Evolutionary conservation across 208 protist species (phyloP).

Genomic region (Angomonas desouzai): DNA sequence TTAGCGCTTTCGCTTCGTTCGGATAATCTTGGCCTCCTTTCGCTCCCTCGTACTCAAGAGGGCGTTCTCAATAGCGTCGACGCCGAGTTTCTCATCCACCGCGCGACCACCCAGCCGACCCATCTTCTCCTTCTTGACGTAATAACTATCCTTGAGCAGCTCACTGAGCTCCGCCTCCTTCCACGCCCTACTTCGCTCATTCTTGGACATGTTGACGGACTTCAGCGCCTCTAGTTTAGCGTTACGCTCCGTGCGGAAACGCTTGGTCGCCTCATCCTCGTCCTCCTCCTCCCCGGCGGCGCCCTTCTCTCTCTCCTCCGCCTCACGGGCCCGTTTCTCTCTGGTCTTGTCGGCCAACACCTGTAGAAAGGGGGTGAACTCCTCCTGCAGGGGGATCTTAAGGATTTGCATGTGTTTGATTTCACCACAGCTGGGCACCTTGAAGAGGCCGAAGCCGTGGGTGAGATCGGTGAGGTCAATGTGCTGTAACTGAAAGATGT

Average conservation of each 20-base stretch:
- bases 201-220: slow-evolving; percentile 74
- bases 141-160: slow-evolving; percentile 88
- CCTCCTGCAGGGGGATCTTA: slow-evolving; percentile 75
- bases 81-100: slow-evolving; percentile 81
- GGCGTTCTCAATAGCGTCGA: slow-evolving; percentile 85
- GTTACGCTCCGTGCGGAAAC: slow-evolving; percentile 81
- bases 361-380: slow-evolving; percentile 66
- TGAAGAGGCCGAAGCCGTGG: slow-evolving; percentile 89
- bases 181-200: slow-evolving; percentile 77
- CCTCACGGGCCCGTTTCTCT: slow-evolving; percentile 62
- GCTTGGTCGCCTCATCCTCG: slow-evolving; percentile 26
- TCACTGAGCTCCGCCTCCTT: slow-evolving; percentile 85
- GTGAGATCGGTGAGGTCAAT: slow-evolving; percentile 95
- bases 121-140: slow-evolving; percentile 85
- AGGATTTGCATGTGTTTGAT: slow-evolving; percentile 83
- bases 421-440: slow-evolving; percentile 88
- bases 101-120: slow-evolving; percentile 51
- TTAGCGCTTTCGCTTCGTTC: slow-evolving; percentile 24
- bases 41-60: slow-evolving; percentile 80
- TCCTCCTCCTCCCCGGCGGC: slow-evolving; percentile 19
- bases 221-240: slow-evolving; percentile 83
- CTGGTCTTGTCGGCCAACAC: slow-evolving; percentile 27
- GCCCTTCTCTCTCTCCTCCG: slow-evolving; percentile 32
- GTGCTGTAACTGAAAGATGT: slow-evolving; percentile 90
- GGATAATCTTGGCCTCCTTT: slow-evolving; percentile 65